Base-by-base conservation (phyloP, 2,329 filamentous ascomycete species). In the Diplodia seriata region DNA sequence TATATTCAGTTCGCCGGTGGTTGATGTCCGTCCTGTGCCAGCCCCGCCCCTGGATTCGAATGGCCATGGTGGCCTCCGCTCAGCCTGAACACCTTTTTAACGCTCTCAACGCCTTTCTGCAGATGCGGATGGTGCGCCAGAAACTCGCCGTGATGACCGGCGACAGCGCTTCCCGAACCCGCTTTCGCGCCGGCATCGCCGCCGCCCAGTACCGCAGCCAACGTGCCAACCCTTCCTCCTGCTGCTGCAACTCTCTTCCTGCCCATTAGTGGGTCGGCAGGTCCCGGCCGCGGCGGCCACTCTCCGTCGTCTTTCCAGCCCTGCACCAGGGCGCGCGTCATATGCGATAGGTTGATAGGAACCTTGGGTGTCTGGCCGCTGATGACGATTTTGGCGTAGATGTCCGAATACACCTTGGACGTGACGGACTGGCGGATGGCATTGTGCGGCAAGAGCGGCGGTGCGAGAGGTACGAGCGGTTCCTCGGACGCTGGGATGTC, bases 241-340 rank as follows among this genome's bases (percentile, higher is more conserved):
- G 68, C 68, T 7, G 57, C 56, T 12, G 54, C 59, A 23, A 71
- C 73, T 43, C 75, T 74, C 71, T 77, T 79, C 72, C 78, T 78
- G 49, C 79, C 76, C 18, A 71, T 74, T 54, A 80, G 80, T 70
- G 84, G 77, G 74, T 86, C 82, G 55, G 83, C 72, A 56, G 85
- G 74, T 20, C 81, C 81, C 0, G 84, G 77, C 72, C 87, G 87
- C 1, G 91, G 92, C 4, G 94, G 94, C 94, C 94, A 98, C 78
- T 97, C 92, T 18, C 93, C 94, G 73, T 95, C 92, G 50, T 92
- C 86, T 78, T 96, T 97, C 94, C 94, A 97, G 53, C 94, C 94
- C 33, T 90, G 85, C 0, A 98, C 93, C 71, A 94, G 91, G 14
- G 92, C 88, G 11, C 88, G 86, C 26, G 92, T 88, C 81, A 97